Base-by-base conservation (phyloP, 192 early-diverging fungal genomes). In the Geranomyces variabilis region DNA sequence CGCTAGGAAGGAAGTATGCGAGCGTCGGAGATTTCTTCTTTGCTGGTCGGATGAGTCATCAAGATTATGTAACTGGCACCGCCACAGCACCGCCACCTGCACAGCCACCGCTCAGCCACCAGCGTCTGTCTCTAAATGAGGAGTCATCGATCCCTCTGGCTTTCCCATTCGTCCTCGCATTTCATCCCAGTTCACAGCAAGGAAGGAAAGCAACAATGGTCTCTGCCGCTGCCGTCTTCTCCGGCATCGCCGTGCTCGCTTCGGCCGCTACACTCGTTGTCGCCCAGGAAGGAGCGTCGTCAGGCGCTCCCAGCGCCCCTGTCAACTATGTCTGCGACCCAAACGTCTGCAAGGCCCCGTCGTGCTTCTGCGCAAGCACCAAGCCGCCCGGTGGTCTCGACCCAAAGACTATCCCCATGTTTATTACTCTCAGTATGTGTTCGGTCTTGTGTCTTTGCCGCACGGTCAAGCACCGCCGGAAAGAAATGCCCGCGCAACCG, bases 381-480 rank as follows among this genome's bases (percentile, higher is more conserved):
- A 48, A 44, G 10, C 61, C 64, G 26, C 76, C 76, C 21, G 65
- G 66, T n/a, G 76, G 76, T n/a, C 69, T 77, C 17, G 48, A 45
- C 21, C 65, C 71, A 17, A 57, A 67, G n/a, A 68, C 66, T 9
- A 77, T 64, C 24, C 76, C 76, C 19, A 34, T 53, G 62, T 77
- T 77, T 48, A 33, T 77, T 55, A 77, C 76, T 10, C 66, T 77
- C 58, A 77, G 58, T 60, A 60, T 8, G 58, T 34, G 6, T 53
- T 53, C 15, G 46, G 12, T 47, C 19, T 47, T 10, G 46, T 19
- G 46, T 19, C 10, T 47, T 47, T 47, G 19, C n/a, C n/a, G n/a
- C n/a, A n/a, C n/a, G n/a, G n/a, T n/a, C n/a, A n/a, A n/a, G n/a
- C n/a, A n/a, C n/a, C n/a, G n/a, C n/a, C n/a, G n/a, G n/a, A n/a